Percentiles rank a stretch among this genome's conserved stretches.
Evolutionary conservation across 2,329 filamentous ascomycete species (phyloP).

Genomic region (Nothophaeocryptopus gaeumannii): DNA sequence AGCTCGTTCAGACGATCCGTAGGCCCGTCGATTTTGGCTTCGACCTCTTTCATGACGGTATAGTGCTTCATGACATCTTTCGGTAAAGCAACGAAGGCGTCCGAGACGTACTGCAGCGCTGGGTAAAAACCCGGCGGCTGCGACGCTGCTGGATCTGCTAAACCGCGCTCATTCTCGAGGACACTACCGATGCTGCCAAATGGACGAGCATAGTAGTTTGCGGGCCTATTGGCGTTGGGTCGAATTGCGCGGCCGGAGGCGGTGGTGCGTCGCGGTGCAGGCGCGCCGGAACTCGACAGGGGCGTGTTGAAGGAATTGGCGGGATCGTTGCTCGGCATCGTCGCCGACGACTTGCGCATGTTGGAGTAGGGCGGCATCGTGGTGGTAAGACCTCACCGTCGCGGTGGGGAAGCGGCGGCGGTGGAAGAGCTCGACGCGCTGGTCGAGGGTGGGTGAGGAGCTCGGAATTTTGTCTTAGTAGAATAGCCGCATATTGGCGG

Average conservation of each 20-base stretch:
- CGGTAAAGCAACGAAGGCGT: constrained; percentile 86
- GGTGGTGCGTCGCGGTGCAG: constrained; percentile 25
- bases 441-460: not conserved
- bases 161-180: constrained; percentile 29
- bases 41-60: constrained; percentile 92
- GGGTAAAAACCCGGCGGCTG: constrained; percentile 57
- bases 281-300: constrained; percentile 9
- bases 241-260: constrained; percentile 48
- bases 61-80: constrained; percentile 95
- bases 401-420: constrained; percentile 1
- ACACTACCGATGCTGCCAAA: constrained; percentile 41
- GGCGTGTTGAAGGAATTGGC: constrained; percentile 1
- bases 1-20: constrained; percentile 78
- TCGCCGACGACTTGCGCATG: constrained; percentile 23
- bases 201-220: constrained; percentile 53
- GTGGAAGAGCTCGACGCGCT: constrained; percentile 11
- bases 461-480: not conserved
- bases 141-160: constrained; percentile 21
- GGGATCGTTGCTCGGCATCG: constrained; percentile 7
- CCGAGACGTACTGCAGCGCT: constrained; percentile 74
- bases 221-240: constrained; percentile 44
- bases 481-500: not conserved
- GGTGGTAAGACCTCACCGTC: not conserved
- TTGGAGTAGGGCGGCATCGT: constrained; percentile 22
- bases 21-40: constrained; percentile 89